phyloP scores from a whole-genome alignment of 2,329 filamentous ascomycete genomes.

The Paraconiothyrium sp. region DNA sequence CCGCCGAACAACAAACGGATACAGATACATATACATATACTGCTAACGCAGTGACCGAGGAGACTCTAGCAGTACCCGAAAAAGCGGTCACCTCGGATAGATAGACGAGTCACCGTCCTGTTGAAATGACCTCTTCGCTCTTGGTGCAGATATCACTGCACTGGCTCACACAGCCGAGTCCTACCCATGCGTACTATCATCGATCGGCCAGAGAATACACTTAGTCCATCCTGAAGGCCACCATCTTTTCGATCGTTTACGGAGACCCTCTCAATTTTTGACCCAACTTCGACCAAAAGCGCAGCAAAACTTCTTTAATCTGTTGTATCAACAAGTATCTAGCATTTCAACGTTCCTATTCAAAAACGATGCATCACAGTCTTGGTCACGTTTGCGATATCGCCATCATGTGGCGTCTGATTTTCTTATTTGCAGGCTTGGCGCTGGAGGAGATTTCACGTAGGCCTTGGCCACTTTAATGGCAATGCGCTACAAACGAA shows the following conservation, averaged over 20 bases:
- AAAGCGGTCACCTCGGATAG: not conserved
- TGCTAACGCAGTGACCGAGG: not conserved
- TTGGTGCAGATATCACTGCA: not conserved
- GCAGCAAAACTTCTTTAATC: not conserved
- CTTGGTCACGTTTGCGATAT: not conserved
- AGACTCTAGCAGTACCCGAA: not conserved
- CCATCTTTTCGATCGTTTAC: not conserved
- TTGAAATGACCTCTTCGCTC: not conserved
- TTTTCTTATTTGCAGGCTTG: conserved; percentile 5
- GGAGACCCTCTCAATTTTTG: not conserved
- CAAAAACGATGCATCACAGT: not conserved
- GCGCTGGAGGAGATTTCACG: conserved; percentile 3
- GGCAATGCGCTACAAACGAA: not conserved
- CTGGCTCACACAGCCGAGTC: not conserved
- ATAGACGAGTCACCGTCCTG: not conserved
- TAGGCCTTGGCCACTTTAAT: not conserved
- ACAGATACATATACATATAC: not conserved
- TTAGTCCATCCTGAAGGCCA: conserved; percentile 4
- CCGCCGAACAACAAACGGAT: not conserved
- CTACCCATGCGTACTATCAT: not conserved
- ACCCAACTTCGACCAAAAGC: not conserved
- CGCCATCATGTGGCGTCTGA: not conserved
- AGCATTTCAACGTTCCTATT: not conserved
- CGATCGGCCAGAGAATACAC: conserved; percentile 1
- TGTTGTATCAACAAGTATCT: conserved; percentile 6